Percentiles rank a stretch among this genome's conserved stretches.
Evolutionary conservation across 2,329 filamentous ascomycete genomes (phyloP).

Genomic region (Colletotrichum sp.): DNA sequence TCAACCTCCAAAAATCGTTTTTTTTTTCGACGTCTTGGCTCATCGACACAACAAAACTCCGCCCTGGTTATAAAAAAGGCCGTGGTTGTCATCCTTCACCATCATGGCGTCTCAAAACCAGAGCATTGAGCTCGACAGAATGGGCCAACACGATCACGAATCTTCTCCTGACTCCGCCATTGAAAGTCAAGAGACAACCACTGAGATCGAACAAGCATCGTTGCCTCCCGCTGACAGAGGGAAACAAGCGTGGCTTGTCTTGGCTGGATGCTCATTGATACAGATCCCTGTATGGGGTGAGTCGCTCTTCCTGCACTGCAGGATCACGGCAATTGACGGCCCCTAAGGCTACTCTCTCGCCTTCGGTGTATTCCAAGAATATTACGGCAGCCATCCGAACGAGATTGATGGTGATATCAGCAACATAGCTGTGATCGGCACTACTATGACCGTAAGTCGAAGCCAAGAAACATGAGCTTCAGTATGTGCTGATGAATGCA

Average conservation of each 20-base stretch:
- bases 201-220: accelerated
- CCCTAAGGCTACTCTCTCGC: accelerated
- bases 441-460: not conserved
- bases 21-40: accelerated
- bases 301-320: accelerated
- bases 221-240: not conserved
- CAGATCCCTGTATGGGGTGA: not conserved
- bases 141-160: accelerated
- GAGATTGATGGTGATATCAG: not conserved
- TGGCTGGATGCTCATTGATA: not conserved
- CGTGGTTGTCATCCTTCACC: too few species aligned
- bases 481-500: not conserved
- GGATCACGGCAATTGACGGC: accelerated
- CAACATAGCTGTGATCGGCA: not conserved
- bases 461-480: not conserved
- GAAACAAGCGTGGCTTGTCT: not conserved
- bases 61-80: not conserved
- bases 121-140: accelerated
- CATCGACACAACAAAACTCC: accelerated
- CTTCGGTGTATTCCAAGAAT: not conserved
- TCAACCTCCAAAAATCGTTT: accelerated
- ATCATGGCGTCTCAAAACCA: not conserved
- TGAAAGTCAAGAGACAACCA: accelerated
- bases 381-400: not conserved
- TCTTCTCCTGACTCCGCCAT: accelerated